Evolutionary conservation across 148 eudicot genomes (phyloP), one percentile per base, ranked within the genome.

Genomic region (Bassia scoparia): DNA sequence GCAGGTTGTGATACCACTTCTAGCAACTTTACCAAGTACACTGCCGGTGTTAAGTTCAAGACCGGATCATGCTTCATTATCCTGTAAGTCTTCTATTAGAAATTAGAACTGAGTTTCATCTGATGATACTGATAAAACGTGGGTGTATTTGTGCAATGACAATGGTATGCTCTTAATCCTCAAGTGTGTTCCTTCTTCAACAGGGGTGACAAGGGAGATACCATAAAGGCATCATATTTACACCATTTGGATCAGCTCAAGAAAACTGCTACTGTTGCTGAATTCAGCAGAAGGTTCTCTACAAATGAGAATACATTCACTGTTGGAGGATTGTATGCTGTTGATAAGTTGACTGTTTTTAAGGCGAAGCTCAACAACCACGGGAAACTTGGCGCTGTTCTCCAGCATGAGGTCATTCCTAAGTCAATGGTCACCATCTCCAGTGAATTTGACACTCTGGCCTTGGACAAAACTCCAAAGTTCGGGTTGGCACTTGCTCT

Each of bases 171-270:
- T 29, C 16, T 37, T 35, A 43, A 41, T 16, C 3, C 56, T 43
- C 10, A 67, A 15, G 20, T 41, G 29, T 31, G 37, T 30, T n/a
- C 60, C 66, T n/a, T 26, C 21, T 67, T 41, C 30, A 24, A 82
- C 72, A 83, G 99, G 84, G 97, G 90, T 21, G 97, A 96, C 78
- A 96, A 92, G 85, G n/a, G 97, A 75, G 97, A 96, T 78, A 81
- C 89, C 35, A 84, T 96, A 35, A 90, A 69, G 86, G 97, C 92
- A 27, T 89, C 99, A 5, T 96, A 90, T 73, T 61, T 96, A 52
- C 92, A 92, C 81, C 88, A 90, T 74, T n/a, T 86, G 27, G 93
- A 92, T 81, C 83, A 82, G 65, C 70, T 69, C 50, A 92, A 87
- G 82, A 88, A n/a, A 78, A 83, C 87, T 61, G 80, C 84, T 44